These are phyloP conservation scores for Cladosporium sp. DNA, from an alignment of 2,329 filamentous ascomycete species.

Conservation along the genomic window DNA sequence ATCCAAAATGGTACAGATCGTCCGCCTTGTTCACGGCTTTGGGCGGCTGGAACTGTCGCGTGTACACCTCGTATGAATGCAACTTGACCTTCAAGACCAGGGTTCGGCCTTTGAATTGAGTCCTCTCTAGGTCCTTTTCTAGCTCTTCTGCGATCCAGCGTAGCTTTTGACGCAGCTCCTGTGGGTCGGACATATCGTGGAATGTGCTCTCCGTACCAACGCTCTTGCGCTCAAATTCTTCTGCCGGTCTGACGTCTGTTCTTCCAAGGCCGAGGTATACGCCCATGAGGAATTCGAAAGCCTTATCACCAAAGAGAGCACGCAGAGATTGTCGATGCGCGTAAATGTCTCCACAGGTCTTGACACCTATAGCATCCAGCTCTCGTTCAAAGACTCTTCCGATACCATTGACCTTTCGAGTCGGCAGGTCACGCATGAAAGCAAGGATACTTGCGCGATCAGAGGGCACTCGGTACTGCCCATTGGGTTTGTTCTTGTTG, in stretches of 20 bases:
- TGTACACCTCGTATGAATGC: conserved; percentile 89
- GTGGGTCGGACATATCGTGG: conserved; percentile 69
- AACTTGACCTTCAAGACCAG: conserved; percentile 90
- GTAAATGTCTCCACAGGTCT: conserved; percentile 87
- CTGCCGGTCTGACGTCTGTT: conserved; percentile 80
- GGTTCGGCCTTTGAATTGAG: conserved; percentile 85
- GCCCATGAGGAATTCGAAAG: conserved; percentile 79
- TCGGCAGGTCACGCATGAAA: conserved; percentile 82
- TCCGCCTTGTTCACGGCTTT: conserved; percentile 72
- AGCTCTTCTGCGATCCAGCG: conserved; percentile 79
- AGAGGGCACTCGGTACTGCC: conserved; percentile 75
- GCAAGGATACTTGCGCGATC: conserved; percentile 74
- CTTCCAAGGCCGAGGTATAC: conserved; percentile 84
- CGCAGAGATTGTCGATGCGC: conserved; percentile 69
- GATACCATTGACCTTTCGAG: conserved; percentile 92
- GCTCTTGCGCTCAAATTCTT: conserved; percentile 88
- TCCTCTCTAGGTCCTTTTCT: conserved; percentile 77
- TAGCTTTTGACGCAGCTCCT: conserved; percentile 72
- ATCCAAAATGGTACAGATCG: conserved; percentile 76
- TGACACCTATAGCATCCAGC: conserved; percentile 80
- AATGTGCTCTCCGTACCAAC: conserved; percentile 95
- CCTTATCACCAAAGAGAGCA: conserved; percentile 86
- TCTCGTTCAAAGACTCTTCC: conserved; percentile 91
- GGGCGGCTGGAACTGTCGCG: conserved; percentile 74
- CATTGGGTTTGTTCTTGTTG: conserved; percentile 95